These are phyloP conservation scores for Phytophthora tentaculata DNA, from an alignment of 352 stramenopile genomes.

Conservation along the genomic window DNA sequence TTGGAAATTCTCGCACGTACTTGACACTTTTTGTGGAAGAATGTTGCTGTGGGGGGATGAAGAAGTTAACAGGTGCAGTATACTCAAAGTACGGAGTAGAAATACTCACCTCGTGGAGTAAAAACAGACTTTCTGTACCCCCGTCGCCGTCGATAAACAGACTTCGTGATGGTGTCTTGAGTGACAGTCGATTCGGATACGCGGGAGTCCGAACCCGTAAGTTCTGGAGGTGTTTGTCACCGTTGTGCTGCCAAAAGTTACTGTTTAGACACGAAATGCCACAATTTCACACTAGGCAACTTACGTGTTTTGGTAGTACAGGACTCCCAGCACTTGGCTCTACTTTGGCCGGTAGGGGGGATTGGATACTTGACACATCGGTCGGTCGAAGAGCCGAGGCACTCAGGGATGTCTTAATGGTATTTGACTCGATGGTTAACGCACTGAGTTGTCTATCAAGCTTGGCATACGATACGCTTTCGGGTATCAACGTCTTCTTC, in stretches of 20 bases:
- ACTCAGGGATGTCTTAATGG: slow-evolving; percentile 17
- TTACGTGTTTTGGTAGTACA: slow-evolving; percentile 36
- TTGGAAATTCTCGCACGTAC: slow-evolving; percentile 63
- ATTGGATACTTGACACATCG: neutral
- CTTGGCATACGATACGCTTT: slow-evolving; percentile 19
- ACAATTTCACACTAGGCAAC: neutral
- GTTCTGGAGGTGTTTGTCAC: slow-evolving; percentile 39
- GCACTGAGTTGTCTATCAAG: slow-evolving; percentile 8
- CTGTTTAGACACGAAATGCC: neutral
- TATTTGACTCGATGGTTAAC: neutral
- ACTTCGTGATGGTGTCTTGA: slow-evolving; percentile 31
- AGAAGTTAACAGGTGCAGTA: no score
- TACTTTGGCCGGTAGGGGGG: neutral
- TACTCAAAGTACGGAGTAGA: no score
- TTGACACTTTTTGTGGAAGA: slow-evolving; percentile 29
- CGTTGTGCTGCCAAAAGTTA: slow-evolving; percentile 27
- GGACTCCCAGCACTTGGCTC: slow-evolving; percentile 13
- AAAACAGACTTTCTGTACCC: slow-evolving; percentile 27
- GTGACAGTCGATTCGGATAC: slow-evolving; percentile 31
- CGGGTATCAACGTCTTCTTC: slow-evolving; percentile 5
- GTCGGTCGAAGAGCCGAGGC: slow-evolving; percentile 10
- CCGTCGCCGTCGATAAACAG: slow-evolving; percentile 13
- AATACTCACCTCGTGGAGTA: slow-evolving; percentile 28
- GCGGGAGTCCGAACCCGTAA: slow-evolving; percentile 49
- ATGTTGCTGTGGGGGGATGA: neutral